These are phyloP conservation scores for Remersonia thermophila DNA, from an alignment of 2,329 filamentous ascomycete genomes.

Conservation along the genomic window DNA sequence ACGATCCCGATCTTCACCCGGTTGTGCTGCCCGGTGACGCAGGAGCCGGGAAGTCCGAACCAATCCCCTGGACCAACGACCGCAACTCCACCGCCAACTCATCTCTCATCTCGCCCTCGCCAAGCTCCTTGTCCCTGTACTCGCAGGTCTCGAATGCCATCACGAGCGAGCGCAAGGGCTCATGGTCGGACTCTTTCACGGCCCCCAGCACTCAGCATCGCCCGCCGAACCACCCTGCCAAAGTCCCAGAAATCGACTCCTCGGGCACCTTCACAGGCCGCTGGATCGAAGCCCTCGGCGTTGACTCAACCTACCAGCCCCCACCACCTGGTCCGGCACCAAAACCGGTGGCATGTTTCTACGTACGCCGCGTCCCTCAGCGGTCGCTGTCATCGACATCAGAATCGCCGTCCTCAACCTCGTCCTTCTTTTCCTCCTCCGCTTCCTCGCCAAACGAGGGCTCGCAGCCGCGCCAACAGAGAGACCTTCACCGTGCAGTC, in stretches of 20 bases:
- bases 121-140: slow-evolving; percentile 50
- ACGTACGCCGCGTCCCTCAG: slow-evolving; percentile 25
- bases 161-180: slow-evolving; percentile 23
- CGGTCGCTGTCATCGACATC: no score
- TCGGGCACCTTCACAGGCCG: slow-evolving; percentile 52
- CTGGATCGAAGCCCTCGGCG: slow-evolving; percentile 83
- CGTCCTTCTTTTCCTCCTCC: no score
- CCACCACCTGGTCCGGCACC: slow-evolving; percentile 60
- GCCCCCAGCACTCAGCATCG: slow-evolving; percentile 32
- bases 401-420: no score
- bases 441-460: slow-evolving; percentile 44
- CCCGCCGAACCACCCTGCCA: slow-evolving; percentile 40
- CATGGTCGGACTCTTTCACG: slow-evolving; percentile 49
- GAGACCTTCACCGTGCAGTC: slow-evolving; percentile 67
- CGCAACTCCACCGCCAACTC: slow-evolving; percentile 48
- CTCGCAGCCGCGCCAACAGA: slow-evolving; percentile 27
- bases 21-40: slow-evolving; percentile 61
- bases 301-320: slow-evolving; percentile 75
- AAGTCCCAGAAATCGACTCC: slow-evolving; percentile 42
- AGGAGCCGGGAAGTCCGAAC: slow-evolving; percentile 42
- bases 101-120: slow-evolving; percentile 52
- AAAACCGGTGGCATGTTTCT: slow-evolving; percentile 80
- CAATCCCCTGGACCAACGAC: slow-evolving; percentile 41
- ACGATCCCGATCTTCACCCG: slow-evolving; percentile 69
- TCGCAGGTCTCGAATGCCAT: slow-evolving; percentile 37